Conservation (phyloP, 2,329 filamentous ascomycete species). For the Fusarium guadeloupense region DNA sequence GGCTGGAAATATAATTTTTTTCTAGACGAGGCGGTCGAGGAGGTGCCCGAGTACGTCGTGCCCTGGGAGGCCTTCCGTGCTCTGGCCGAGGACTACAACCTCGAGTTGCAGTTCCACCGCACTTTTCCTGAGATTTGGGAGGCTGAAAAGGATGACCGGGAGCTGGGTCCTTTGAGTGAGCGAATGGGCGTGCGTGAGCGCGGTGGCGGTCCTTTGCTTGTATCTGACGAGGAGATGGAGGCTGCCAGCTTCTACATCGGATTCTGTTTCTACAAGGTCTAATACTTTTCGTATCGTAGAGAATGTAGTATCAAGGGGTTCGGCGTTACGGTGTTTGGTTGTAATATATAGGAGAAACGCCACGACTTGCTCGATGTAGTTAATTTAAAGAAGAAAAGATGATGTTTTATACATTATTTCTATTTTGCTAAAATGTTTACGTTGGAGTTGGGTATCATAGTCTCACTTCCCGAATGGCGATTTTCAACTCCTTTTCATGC, state of each 20-base stretch:
- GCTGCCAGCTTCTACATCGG: slow-evolving; percentile 91
- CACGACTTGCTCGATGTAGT: slow-evolving; percentile 1
- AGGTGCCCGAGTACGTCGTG: slow-evolving; percentile 96
- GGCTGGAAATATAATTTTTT: slow-evolving; percentile 99
- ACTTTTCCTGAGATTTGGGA: slow-evolving; percentile 92
- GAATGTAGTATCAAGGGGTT: neutral
- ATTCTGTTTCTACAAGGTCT: slow-evolving; percentile 98
- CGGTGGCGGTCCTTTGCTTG: slow-evolving; percentile 71
- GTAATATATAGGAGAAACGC: slow-evolving; percentile 2
- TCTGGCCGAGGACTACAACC: slow-evolving; percentile 93
- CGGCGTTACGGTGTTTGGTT: slow-evolving; percentile 10
- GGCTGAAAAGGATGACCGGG: slow-evolving; percentile 84
- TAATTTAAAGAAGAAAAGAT: slow-evolving; percentile 19
- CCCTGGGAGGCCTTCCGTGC: slow-evolving; percentile 98
- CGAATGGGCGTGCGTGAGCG: slow-evolving; percentile 92
- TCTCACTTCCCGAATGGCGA: slow-evolving; percentile 31
- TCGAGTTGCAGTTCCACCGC: slow-evolving; percentile 94
- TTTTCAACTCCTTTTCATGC: slow-evolving; percentile 40
- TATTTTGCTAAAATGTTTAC: slow-evolving; percentile 23
- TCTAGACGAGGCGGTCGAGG: slow-evolving; percentile 93
- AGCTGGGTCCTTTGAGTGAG: slow-evolving; percentile 85
- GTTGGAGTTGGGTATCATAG: slow-evolving; percentile 48
- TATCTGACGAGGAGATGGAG: slow-evolving; percentile 89
- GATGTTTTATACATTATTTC: slow-evolving; percentile 28
- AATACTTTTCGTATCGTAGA: neutral